These are phyloP conservation scores for Microdochium nivale DNA, from an alignment of 2,329 filamentous ascomycete species.

Conservation along the genomic window DNA sequence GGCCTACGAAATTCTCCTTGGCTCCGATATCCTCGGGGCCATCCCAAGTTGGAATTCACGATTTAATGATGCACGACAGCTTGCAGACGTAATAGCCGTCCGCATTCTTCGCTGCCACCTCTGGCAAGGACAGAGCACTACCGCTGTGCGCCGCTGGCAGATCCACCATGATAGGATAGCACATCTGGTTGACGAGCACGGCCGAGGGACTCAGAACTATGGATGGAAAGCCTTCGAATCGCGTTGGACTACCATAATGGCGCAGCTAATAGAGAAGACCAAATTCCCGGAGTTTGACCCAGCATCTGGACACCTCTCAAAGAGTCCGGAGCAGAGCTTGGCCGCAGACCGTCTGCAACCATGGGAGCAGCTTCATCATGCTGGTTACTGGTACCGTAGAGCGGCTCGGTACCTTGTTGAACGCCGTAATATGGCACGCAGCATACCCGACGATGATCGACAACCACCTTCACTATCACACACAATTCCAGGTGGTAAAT, in stretches of 20 bases:
- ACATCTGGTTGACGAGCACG: constrained; percentile 72
- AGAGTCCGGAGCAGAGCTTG: constrained; percentile 50
- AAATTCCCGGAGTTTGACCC: constrained; percentile 41
- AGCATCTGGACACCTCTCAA: constrained; percentile 34
- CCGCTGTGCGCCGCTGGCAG: constrained; percentile 74
- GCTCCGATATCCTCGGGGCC: constrained; percentile 75
- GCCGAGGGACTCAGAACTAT: constrained; percentile 80
- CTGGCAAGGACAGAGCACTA: constrained; percentile 70
- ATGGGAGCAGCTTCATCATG: constrained; percentile 57
- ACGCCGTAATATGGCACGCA: constrained; percentile 43
- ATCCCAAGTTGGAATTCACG: constrained; percentile 84
- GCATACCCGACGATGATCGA: constrained; percentile 52
- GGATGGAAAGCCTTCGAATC: constrained; percentile 93
- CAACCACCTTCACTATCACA: constrained; percentile 38
- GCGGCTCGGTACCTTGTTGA: constrained; percentile 48
- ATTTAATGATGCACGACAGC: constrained; percentile 85
- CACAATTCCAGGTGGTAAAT: constrained; percentile 36
- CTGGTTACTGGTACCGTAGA: constrained; percentile 57
- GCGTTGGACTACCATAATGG: constrained; percentile 58
- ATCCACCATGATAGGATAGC: constrained; percentile 65
- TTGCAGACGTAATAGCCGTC: constrained; percentile 75
- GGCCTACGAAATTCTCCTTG: constrained; percentile 76
- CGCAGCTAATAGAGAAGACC: constrained; percentile 46
- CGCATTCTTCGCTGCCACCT: constrained; percentile 76
- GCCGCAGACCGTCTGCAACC: constrained; percentile 50